A percentile compares a stretch with the other conserved stretches of the same genome.
Conservation (phyloP, 768 basidiomycete species). For the Lactarius tabidus region DNA sequence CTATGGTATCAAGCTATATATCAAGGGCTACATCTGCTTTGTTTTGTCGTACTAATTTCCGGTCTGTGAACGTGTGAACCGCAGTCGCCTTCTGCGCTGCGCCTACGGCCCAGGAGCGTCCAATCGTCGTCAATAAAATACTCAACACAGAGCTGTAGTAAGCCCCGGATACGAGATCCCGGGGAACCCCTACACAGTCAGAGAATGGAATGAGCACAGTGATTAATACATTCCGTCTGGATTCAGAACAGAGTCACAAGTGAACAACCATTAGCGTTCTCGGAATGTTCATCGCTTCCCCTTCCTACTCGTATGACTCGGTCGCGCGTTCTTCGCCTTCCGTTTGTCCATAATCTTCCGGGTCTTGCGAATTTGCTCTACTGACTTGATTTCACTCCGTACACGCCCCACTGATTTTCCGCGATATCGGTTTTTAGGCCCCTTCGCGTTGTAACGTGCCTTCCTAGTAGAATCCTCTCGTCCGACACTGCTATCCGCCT, state of each 20-base stretch:
- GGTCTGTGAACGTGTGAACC: neutral
- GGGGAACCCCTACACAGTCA: neutral
- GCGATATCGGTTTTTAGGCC: conserved; percentile 42
- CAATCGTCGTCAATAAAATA: neutral
- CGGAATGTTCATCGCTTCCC: conserved; percentile 30
- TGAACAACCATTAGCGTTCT: neutral
- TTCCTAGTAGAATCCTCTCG: conserved; percentile 31
- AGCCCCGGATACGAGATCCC: neutral
- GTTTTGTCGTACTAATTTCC: neutral
- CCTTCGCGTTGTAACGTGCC: conserved; percentile 30
- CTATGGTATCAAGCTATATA: neutral
- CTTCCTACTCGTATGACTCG: conserved; percentile 46
- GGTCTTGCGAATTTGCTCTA: conserved; percentile 80
- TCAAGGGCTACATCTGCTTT: conserved; percentile 6
- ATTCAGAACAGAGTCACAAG: neutral
- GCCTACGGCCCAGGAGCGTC: neutral
- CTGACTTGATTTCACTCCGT: conserved; percentile 81
- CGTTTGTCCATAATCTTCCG: conserved; percentile 62
- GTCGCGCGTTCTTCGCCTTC: conserved; percentile 78
- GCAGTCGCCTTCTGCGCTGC: neutral
- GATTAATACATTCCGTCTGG: neutral
- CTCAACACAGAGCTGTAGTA: conserved; percentile 11
- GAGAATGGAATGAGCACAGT: neutral
- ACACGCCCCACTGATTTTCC: conserved; percentile 60
- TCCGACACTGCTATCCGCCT: conserved; percentile 27